phyloP scores from a whole-genome alignment of 148 eudicot species.

The Chenopodium album region DNA sequence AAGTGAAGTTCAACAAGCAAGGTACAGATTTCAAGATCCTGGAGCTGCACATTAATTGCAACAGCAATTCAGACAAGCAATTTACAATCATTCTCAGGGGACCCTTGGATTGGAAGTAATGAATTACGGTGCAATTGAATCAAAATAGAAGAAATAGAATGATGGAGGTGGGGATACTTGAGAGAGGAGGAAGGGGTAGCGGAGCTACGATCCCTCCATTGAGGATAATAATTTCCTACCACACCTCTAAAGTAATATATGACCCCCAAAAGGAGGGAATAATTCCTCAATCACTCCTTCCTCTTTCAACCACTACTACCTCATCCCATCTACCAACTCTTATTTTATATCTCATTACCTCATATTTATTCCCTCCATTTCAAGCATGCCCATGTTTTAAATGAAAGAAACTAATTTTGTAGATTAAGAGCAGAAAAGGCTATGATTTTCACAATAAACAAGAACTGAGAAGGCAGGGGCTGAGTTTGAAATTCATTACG shows the following conservation, averaged over 20 bases:
- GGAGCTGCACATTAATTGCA: constrained; percentile 53
- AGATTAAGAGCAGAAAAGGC: not conserved
- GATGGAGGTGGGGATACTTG: not conserved
- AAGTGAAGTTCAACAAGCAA: constrained; percentile 89
- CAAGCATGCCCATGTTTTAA: not conserved
- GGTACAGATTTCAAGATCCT: constrained; percentile 72
- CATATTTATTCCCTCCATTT: not conserved
- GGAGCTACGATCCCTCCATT: not conserved
- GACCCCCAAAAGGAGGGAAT: not conserved
- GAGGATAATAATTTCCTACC: not conserved
- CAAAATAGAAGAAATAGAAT: too few relatives aligned
- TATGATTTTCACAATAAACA: not conserved
- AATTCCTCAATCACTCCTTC: not conserved
- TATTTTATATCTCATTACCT: not conserved
- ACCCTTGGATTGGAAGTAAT: not conserved
- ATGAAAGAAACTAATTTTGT: not conserved
- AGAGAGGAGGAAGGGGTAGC: not conserved
- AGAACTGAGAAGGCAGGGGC: not conserved
- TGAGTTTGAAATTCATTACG: constrained; percentile 42
- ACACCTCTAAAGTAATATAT: not conserved
- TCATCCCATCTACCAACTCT: not conserved
- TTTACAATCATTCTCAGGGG: not conserved
- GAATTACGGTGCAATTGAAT: too few relatives aligned
- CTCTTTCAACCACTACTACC: not conserved
- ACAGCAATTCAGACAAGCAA: not conserved